Conservation (phyloP, 805 yeast species). For the Spathaspora boniae region DNA sequence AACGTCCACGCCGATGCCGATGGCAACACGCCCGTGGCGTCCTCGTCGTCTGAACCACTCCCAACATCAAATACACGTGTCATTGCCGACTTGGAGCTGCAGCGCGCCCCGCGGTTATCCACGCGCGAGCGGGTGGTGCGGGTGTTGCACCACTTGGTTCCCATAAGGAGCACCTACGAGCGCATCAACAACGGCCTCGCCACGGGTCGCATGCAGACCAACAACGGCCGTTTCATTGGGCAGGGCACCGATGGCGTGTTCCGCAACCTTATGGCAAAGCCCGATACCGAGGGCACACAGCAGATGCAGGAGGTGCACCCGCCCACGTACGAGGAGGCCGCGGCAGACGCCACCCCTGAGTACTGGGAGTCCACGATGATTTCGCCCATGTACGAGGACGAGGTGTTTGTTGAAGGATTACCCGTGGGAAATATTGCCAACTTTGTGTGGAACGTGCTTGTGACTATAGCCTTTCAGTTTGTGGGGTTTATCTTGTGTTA, state of each 20-base stretch:
- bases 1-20: no score
- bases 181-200: slow-evolving; percentile 38
- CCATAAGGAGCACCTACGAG: slow-evolving; percentile 41
- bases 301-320: slow-evolving; percentile 51
- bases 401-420: slow-evolving; percentile 88
- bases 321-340: slow-evolving; percentile 93
- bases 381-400: slow-evolving; percentile 79
- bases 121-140: slow-evolving; percentile 28
- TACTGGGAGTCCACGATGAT: slow-evolving; percentile 92
- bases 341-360: slow-evolving; percentile 91
- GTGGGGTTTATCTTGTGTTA: slow-evolving; percentile 91
- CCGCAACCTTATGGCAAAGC: slow-evolving; percentile 87
- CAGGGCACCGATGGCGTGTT: slow-evolving; percentile 84
- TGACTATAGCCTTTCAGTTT: slow-evolving; percentile 88
- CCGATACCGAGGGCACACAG: slow-evolving; percentile 47
- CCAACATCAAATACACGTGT: neutral
- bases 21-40: slow-evolving; percentile 35
- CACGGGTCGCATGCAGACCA: slow-evolving; percentile 42
- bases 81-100: slow-evolving; percentile 27
- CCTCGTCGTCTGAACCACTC: neutral
- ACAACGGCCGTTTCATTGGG: slow-evolving; percentile 41
- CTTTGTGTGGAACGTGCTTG: slow-evolving; percentile 84
- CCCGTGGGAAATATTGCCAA: slow-evolving; percentile 93
- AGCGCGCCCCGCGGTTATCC: slow-evolving; percentile 19
- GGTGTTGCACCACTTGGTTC: slow-evolving; percentile 31